Base-by-base conservation (phyloP, 2,329 filamentous ascomycete species). In the Epichloe hybrida region DNA sequence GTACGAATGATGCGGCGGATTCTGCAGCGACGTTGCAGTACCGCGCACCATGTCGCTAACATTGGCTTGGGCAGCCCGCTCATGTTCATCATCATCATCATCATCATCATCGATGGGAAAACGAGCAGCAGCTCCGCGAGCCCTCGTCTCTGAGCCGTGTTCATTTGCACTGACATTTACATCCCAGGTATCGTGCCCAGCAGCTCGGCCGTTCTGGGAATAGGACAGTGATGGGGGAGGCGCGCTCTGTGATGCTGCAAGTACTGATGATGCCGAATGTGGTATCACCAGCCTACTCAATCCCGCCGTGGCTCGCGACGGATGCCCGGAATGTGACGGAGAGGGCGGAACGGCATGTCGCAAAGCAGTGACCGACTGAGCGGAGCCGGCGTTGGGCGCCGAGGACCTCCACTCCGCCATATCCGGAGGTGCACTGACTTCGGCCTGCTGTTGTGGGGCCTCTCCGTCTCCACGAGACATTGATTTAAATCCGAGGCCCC, bases 41-140 rank as follows among this genome's bases (percentile, higher is more conserved):
- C 40, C 40, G 17, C 12, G 45, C 23, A 21, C 9, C 6, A 7
- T 3, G n/a, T 38, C 15, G 11, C 17, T 3, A 21, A 34, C 11
- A 34, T 17, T 27, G n/a, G 15, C 9, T 35, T 21, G 13, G 8
- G 17, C 5, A 12, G 23, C 21, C 41, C 46, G 13, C 17, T 41
- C 49, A 5, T 45, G 27, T 56, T 15, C 12, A n/a, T 13, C 23
- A 23, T 23, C 21, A 23, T 23, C 64, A 27, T 70, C 65, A 23
- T 66, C 64, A 27, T 70, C 65, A 23, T 66, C 65, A 31, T 65
- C 63, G 17, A 63, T 53, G 4, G 65, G 60, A 52, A 65, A 60
- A 27, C 59, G 61, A 44, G 63, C 64, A 11, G 58, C 58, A 8
- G 65, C 66, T 51, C 65, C 68, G 11, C 50, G 49, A 38, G 42